Conservation (phyloP, 805 yeast genomes). For the Ogataea populi-albae region DNA sequence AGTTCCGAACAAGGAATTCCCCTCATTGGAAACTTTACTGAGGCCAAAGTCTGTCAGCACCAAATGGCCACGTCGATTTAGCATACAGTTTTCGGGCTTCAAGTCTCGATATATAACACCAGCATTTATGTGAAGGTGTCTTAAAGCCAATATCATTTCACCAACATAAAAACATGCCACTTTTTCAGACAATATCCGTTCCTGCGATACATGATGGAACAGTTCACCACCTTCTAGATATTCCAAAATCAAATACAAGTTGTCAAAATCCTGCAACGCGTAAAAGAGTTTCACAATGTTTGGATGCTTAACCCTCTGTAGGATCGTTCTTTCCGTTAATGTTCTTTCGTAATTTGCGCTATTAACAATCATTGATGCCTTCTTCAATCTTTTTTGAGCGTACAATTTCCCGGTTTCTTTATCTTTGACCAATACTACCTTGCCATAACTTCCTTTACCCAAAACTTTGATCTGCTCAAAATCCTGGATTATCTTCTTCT, state of each 20-base stretch:
- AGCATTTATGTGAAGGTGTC: slow-evolving; percentile 63
- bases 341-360: slow-evolving; percentile 67
- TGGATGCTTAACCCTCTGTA: slow-evolving; percentile 71
- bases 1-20: slow-evolving; percentile 66
- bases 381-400: slow-evolving; percentile 84
- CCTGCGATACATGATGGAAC: slow-evolving; percentile 57
- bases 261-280: slow-evolving; percentile 77
- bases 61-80: slow-evolving; percentile 75
- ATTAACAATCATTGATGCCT: slow-evolving; percentile 70
- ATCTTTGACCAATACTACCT: slow-evolving; percentile 75
- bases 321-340: slow-evolving; percentile 71
- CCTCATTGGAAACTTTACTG: slow-evolving; percentile 46
- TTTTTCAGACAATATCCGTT: slow-evolving; percentile 51
- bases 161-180: slow-evolving; percentile 76
- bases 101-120: slow-evolving; percentile 87
- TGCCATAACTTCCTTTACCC: slow-evolving; percentile 89
- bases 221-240: slow-evolving; percentile 89
- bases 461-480: slow-evolving; percentile 73
- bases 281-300: slow-evolving; percentile 78
- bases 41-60: slow-evolving; percentile 86
- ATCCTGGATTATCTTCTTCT: slow-evolving; percentile 40
- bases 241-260: slow-evolving; percentile 72
- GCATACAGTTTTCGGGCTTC: slow-evolving; percentile 85
- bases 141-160: slow-evolving; percentile 73
- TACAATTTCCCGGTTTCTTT: slow-evolving; percentile 57